Evolutionary conservation across 441 rosid genomes (phyloP).

Genomic region (Populus hybrid): DNA sequence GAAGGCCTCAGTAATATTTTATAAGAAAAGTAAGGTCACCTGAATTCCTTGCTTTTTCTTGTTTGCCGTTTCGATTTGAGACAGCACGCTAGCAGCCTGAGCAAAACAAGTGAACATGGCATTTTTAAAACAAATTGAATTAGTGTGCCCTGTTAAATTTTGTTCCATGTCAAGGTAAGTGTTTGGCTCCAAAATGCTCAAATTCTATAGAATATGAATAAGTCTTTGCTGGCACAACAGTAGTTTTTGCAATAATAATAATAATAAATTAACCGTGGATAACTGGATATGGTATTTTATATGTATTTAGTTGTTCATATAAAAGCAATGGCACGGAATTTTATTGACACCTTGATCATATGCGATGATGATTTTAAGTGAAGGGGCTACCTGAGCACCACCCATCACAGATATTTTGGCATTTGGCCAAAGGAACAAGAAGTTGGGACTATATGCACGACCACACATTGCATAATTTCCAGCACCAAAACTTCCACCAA

Average conservation of each 20-base stretch:
- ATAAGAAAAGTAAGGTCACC: constrained; percentile 34
- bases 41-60: constrained; percentile 79
- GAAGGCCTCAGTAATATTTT: not conserved
- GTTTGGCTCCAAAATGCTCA: not conserved
- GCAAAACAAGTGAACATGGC: not conserved
- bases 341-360: not conserved
- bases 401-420: constrained; percentile 97
- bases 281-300: not conserved
- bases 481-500: constrained; percentile 98
- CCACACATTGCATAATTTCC: constrained; percentile 99
- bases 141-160: too few species aligned
- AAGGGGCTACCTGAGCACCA: constrained; percentile 74
- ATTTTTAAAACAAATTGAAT: not conserved
- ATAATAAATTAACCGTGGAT: too few species aligned
- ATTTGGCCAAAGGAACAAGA: constrained; percentile 96
- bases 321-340: not conserved
- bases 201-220: not conserved
- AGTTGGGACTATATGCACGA: constrained; percentile 87
- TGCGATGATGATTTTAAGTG: not conserved
- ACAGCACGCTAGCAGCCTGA: constrained; percentile 94
- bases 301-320: not conserved
- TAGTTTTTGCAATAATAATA: not conserved
- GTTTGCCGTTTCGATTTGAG: constrained; percentile 82
- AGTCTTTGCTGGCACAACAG: not conserved
- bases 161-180: constrained; percentile 2